phyloP scores from a whole-genome alignment of 108 stramenopile species.

The Nitzschia sp. region DNA sequence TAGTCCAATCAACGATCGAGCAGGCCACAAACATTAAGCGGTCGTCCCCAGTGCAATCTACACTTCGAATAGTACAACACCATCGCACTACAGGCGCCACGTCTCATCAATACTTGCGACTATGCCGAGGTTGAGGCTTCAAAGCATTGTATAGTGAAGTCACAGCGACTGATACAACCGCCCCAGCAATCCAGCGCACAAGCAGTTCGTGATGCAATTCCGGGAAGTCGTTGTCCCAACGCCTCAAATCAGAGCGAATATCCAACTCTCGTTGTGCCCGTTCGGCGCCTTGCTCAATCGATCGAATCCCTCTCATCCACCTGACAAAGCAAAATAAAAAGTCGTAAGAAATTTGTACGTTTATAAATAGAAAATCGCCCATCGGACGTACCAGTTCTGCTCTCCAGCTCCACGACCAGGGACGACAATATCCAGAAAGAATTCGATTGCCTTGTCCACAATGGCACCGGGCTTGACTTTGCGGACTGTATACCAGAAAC shows the following conservation, averaged over 20 bases:
- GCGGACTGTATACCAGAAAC: constrained; percentile 58
- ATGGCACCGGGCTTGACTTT: constrained; percentile 69
- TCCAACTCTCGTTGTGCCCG: constrained; percentile 69
- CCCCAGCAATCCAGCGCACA: constrained; percentile 67
- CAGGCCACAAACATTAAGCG: no score
- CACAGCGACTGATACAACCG: constrained; percentile 63
- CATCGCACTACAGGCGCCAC: not conserved
- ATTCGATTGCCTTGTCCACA: constrained; percentile 68
- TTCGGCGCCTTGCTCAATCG: constrained; percentile 47
- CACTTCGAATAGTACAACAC: no score
- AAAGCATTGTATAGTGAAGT: constrained; percentile 51
- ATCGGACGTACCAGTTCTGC: constrained; percentile 41
- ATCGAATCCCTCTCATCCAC: constrained; percentile 45
- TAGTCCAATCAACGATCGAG: no score
- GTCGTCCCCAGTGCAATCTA: no score
- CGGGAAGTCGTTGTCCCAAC: constrained; percentile 80
- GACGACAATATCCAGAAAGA: constrained; percentile 61
- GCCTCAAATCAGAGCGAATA: constrained; percentile 61
- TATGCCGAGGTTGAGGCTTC: constrained; percentile 24
- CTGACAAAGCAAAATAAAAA: not conserved
- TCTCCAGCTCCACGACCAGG: constrained; percentile 83
- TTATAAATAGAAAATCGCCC: constrained; percentile 10
- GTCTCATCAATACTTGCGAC: constrained; percentile 1
- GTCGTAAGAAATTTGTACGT: not conserved
- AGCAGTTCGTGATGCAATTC: constrained; percentile 85